Conservation (phyloP, 495 filamentous ascomycete genomes). For the Penicillium psychrofluorescens region DNA sequence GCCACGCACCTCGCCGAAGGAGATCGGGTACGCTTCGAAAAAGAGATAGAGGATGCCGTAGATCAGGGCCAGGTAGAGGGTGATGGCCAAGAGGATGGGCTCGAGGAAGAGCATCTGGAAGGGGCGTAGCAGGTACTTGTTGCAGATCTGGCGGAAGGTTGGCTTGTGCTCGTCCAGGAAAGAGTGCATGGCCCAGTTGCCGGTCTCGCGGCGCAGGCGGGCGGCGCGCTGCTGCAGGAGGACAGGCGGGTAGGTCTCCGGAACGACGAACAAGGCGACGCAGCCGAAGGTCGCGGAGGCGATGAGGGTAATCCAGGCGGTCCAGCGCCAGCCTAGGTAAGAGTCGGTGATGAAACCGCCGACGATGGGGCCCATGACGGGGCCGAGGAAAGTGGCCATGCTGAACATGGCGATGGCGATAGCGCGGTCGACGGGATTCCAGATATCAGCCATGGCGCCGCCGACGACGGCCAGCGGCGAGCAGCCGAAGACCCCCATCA, state of each 20-base stretch:
- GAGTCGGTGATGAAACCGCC: constrained; percentile 52
- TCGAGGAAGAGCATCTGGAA: constrained; percentile 52
- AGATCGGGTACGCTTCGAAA: constrained; percentile 54
- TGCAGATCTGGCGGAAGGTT: constrained; percentile 35
- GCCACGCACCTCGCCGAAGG: constrained; percentile 46
- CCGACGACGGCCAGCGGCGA: constrained; percentile 56
- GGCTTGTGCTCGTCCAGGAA: constrained; percentile 49
- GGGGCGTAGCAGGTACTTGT: constrained; percentile 52
- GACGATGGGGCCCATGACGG: constrained; percentile 39
- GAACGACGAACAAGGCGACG: constrained; percentile 42
- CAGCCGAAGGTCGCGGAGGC: constrained; percentile 42
- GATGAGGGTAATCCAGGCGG: constrained; percentile 57
- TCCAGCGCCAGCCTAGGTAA: constrained; percentile 58
- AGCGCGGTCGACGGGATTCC: constrained; percentile 51
- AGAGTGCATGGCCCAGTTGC: constrained; percentile 54
- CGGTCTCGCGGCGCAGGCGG: constrained; percentile 50
- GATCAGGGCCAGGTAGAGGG: constrained; percentile 43
- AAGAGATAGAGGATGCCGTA: constrained; percentile 60
- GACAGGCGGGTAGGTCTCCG: constrained; percentile 54
- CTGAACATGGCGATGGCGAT: constrained; percentile 53
- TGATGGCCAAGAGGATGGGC: constrained; percentile 51
- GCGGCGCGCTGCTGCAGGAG: constrained; percentile 51
- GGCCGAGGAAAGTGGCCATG: constrained; percentile 47
- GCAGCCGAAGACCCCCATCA: constrained; percentile 55
- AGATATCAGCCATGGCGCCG: constrained; percentile 57